These are phyloP conservation scores for Drechslerella coelobrocha DNA, from an alignment of 2,329 filamentous ascomycete species.

Conservation along the genomic window DNA sequence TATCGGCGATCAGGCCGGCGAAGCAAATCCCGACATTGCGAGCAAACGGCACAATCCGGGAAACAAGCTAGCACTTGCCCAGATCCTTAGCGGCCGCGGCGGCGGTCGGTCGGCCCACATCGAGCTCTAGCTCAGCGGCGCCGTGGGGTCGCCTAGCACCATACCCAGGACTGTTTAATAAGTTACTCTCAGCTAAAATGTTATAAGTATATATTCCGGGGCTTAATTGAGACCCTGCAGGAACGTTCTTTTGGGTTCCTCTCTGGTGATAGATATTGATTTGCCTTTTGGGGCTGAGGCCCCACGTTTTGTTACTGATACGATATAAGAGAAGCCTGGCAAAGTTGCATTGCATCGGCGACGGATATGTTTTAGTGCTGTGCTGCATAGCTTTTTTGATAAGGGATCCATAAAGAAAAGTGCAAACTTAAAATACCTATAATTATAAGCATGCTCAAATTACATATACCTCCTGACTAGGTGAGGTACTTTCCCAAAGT, in stretches of 20 bases:
- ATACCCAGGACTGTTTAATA: too few species aligned
- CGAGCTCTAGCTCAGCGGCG: too few species aligned
- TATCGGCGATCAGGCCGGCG: neutral
- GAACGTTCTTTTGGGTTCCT: neutral
- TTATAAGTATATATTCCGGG: too few species aligned
- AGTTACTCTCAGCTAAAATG: too few species aligned
- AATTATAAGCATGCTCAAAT: too few species aligned
- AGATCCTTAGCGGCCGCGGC: conserved; percentile 1
- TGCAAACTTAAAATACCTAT: too few species aligned
- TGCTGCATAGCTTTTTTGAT: too few species aligned
- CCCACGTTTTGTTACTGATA: neutral
- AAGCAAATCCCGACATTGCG: neutral
- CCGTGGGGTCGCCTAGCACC: conserved; percentile 1
- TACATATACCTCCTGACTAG: too few species aligned
- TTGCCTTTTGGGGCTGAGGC: neutral
- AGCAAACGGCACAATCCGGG: neutral
- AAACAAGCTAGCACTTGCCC: neutral
- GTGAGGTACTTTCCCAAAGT: too few species aligned
- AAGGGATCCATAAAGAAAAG: too few species aligned
- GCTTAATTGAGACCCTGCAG: conserved; percentile 1
- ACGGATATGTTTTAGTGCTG: neutral
- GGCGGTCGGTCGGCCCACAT: neutral
- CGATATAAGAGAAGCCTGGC: neutral
- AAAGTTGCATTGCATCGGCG: neutral
- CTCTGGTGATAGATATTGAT: neutral